Percentiles rank a stretch among this genome's conserved stretches.
Evolutionary conservation across 441 rosid species (phyloP).

Genomic region (Melastoma candidum): DNA sequence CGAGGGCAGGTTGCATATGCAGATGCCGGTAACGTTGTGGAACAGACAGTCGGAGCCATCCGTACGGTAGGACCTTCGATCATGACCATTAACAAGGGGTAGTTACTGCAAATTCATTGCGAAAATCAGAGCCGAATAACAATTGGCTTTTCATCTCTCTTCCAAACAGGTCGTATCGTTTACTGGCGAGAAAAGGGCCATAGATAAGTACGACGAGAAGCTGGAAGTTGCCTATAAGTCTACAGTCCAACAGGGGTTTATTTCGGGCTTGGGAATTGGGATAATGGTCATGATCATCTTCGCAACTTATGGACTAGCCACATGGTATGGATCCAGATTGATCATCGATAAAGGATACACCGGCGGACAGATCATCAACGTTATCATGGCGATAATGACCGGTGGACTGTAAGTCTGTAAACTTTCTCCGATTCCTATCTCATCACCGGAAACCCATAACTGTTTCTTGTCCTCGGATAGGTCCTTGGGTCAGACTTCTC

Average conservation of each 20-base stretch:
- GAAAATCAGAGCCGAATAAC: background rate
- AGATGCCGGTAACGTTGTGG: constrained; percentile 8
- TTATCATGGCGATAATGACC: constrained; percentile 5
- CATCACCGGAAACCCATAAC: background rate
- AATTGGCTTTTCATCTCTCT: background rate
- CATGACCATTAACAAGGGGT: background rate
- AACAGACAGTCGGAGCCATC: constrained; percentile 5
- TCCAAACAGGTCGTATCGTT: constrained; percentile 2
- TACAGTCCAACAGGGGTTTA: background rate
- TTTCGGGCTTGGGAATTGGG: constrained; percentile 7
- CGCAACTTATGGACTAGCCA: constrained; percentile 4
- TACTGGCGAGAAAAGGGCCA: constrained; percentile 7
- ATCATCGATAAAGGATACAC: constrained; percentile 7
- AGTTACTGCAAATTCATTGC: background rate
- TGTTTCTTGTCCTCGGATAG: constrained; percentile 3
- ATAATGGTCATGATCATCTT: background rate
- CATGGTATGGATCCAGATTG: constrained; percentile 7
- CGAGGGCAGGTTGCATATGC: constrained; percentile 9
- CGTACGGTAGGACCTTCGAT: background rate
- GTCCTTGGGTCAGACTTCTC: constrained; percentile 11
- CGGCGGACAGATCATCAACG: constrained; percentile 6
- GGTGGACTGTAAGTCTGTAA: constrained; percentile 4
- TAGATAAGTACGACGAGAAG: constrained; percentile 4
- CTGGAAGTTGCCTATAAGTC: constrained; percentile 8
- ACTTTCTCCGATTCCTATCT: background rate